Evolutionary conservation across 2,329 filamentous ascomycete genomes (phyloP).

Genomic region (Trichoderma hamatum): DNA sequence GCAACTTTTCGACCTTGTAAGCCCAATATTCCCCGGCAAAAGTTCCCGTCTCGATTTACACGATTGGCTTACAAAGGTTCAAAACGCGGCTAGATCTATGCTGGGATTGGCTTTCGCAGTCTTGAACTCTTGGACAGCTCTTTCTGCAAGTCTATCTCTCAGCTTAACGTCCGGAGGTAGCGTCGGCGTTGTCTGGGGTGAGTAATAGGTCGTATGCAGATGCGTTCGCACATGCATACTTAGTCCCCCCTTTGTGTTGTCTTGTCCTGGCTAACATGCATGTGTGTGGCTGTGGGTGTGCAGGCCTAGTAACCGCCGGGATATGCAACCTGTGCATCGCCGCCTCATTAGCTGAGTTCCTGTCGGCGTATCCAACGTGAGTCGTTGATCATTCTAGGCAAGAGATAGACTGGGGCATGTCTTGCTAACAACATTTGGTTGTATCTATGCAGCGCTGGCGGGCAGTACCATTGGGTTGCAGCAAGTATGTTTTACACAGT

Average conservation of each 20-base stretch:
- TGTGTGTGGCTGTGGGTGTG: neutral
- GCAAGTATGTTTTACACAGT: conserved; percentile 13
- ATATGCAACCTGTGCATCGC: conserved; percentile 53
- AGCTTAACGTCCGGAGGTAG: conserved; percentile 68
- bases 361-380: conserved; percentile 61
- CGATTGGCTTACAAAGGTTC: neutral
- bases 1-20: conserved; percentile 35
- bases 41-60: neutral
- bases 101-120: conserved; percentile 51
- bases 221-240: neutral
- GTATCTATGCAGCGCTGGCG: conserved; percentile 46
- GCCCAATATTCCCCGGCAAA: neutral
- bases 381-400: neutral
- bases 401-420: neutral
- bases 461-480: conserved; percentile 74
- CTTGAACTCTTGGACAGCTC: conserved; percentile 52
- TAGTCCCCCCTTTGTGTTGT: neutral
- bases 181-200: conserved; percentile 71
- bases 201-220: conserved; percentile 8
- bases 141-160: conserved; percentile 49
- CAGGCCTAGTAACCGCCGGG: conserved; percentile 39
- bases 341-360: conserved; percentile 69
- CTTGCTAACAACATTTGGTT: neutral
- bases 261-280: conserved; percentile 1
- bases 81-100: conserved; percentile 38